Base-by-base conservation (phyloP, 2,329 filamentous ascomycete genomes). In the Clonostachys chloroleuca region DNA sequence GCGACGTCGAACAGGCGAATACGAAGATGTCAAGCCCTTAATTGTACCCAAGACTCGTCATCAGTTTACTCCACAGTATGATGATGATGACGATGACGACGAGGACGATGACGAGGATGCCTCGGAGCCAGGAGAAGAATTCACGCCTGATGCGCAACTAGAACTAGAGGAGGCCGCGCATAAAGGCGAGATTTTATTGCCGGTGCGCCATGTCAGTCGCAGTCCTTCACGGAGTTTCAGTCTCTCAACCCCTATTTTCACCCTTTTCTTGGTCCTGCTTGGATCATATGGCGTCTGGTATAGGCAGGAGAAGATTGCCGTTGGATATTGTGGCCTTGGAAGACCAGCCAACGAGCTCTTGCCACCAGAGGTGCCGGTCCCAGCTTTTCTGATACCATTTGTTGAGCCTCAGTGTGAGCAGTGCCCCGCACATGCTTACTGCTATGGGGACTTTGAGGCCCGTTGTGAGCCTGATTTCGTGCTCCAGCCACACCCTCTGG, bases 321-420 rank as follows among this genome's bases (percentile, higher is more conserved):
- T 97, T 17, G 94, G 95, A 34, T 99, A 95, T 62, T 99, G 94
- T 62, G 91, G 92, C 12, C 80, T 95, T 46, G 94, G 87, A 20
- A 81, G 84, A 46, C 74, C 81, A 43, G 80, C 75, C 3, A 72
- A 68, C 34, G 60, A 72, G 53, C 60, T 82, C 33, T 63, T 81
- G 16, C 76, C 77, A 12, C 61, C 65, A 12, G 65, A 76, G 20
- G 57, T 75, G 36, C 68, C 71, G 1, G 66, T 96, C 16, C 92
- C 92, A 4, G 83, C 89, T 42, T 88, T 83, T 75, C 75, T 88
- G 9, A 74, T 83, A 44, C 73, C 83, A 10, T 68, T 92, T 6
- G 75, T 90, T 33, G 81, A 84, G 56, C 92, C 92, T 12, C 78
- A 87, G 55, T 99, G 94, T 63, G 92, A 97, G 63, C 84, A 84